Percentiles rank a stretch among this genome's conserved stretches.
Conservation (phyloP, 164 flowering plant genomes). For the Santalum album region DNA sequence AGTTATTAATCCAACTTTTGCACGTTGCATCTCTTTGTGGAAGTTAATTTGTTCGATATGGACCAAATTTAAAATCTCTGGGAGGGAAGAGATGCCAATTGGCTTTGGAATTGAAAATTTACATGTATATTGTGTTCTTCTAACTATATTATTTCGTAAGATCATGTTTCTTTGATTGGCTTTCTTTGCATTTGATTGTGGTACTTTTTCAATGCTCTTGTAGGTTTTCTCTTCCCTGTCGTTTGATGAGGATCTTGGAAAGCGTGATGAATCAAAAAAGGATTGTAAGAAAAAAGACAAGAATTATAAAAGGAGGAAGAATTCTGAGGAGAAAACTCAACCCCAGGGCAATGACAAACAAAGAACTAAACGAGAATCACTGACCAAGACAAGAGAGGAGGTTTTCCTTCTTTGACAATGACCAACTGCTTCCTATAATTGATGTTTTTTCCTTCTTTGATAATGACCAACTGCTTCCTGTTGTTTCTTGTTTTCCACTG, state of each 20-base stretch:
- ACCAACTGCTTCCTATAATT: neutral
- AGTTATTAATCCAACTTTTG: too few relatives aligned
- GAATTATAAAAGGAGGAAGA: constrained; percentile 36
- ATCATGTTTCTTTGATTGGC: neutral
- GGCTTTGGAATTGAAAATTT: too few relatives aligned
- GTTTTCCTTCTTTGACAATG: constrained; percentile 28
- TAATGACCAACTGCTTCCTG: neutral
- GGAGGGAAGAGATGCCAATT: too few relatives aligned
- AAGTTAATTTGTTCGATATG: too few relatives aligned
- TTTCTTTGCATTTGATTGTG: neutral
- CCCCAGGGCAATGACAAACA: constrained; percentile 43
- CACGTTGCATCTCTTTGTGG: too few relatives aligned
- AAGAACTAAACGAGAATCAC: constrained; percentile 46
- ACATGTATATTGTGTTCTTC: too few relatives aligned
- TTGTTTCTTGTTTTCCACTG: constrained; percentile 1
- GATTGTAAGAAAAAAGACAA: constrained; percentile 30
- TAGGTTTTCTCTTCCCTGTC: constrained; percentile 77
- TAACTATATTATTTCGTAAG: too few relatives aligned
- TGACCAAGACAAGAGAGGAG: constrained; percentile 68
- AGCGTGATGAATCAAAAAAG: constrained; percentile 21
- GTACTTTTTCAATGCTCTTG: neutral
- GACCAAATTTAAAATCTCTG: too few relatives aligned
- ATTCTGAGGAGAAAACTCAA: constrained; percentile 34
- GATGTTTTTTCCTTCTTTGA: constrained; percentile 20
- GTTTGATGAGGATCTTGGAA: constrained; percentile 84